phyloP scores from a whole-genome alignment of 2,329 filamentous ascomycete species.

The Xylaria sp. region DNA sequence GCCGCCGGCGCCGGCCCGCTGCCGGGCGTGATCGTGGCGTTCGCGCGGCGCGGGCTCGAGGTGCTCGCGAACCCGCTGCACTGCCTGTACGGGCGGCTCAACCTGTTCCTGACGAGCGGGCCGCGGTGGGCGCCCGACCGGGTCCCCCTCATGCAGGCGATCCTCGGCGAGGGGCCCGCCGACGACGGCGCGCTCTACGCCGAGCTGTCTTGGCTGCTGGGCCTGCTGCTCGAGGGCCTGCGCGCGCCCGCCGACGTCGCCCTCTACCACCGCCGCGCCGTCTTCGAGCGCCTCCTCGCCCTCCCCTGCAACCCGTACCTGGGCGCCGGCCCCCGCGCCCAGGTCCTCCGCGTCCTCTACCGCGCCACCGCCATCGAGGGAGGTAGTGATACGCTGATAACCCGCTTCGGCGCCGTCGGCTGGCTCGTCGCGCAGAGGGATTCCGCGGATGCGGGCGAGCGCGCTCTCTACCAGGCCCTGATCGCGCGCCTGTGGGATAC shows the following conservation, averaged over 20 bases:
- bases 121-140: conserved; percentile 76
- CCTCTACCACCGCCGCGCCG: conserved; percentile 41
- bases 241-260: conserved; percentile 33
- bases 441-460: conserved; percentile 25
- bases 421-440: conserved; percentile 36
- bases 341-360: conserved; percentile 35
- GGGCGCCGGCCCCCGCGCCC: conserved; percentile 30
- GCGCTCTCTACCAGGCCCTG: conserved; percentile 33
- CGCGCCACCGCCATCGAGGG: conserved; percentile 33
- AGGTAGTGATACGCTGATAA: conserved; percentile 39
- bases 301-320: conserved; percentile 35
- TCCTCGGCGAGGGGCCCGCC: conserved; percentile 55
- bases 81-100: conserved; percentile 82
- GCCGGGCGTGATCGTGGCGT: conserved; percentile 74
- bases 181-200: conserved; percentile 38
- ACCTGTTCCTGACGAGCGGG: conserved; percentile 76
- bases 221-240: conserved; percentile 36
- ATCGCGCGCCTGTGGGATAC: conserved; percentile 33
- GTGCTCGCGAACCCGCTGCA: conserved; percentile 79
- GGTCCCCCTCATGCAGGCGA: conserved; percentile 69
- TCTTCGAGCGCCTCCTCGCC: conserved; percentile 55
- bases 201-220: conserved; percentile 38
- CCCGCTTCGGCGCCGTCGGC: conserved; percentile 36
- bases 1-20: conserved; percentile 60
- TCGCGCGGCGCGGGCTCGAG: conserved; percentile 69